Evolutionary conservation across 2,329 filamentous ascomycete genomes (phyloP).

Genomic region (Elsinoe fawcettii): DNA sequence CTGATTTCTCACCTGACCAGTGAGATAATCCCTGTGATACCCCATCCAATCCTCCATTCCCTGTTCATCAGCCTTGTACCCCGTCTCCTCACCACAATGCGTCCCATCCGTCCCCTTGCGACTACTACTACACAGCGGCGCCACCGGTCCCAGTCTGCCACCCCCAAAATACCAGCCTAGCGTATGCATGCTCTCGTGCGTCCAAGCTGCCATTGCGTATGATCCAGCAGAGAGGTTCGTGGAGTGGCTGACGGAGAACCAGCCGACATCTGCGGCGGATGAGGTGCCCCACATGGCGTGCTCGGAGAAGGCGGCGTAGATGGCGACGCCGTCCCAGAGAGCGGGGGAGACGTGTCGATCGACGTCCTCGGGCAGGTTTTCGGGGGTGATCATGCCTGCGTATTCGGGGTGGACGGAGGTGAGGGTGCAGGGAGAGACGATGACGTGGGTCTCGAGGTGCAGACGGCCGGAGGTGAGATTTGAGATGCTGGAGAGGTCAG

Average conservation of each 20-base stretch:
- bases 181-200: constrained; percentile 7
- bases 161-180: constrained; percentile 3
- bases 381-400: constrained; percentile 7
- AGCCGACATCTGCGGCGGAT: constrained; percentile 1
- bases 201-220: constrained; percentile 8
- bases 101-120: constrained; percentile 3
- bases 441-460: constrained; percentile 7
- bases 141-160: not conserved
- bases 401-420: not conserved
- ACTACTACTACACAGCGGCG: not conserved
- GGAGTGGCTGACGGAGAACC: constrained; percentile 5
- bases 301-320: constrained; percentile 11
- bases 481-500: constrained; percentile 12
- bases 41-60: not conserved
- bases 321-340: constrained; percentile 8
- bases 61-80: not conserved
- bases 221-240: constrained; percentile 3
- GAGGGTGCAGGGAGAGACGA: constrained; percentile 8
- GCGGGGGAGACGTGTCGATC: not conserved
- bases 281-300: constrained; percentile 13
- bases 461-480: constrained; percentile 12
- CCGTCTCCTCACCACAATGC: constrained; percentile 11
- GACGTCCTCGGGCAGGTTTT: constrained; percentile 1
- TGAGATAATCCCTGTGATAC: constrained; percentile 11
- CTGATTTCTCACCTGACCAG: not conserved